phyloP scores from a whole-genome alignment of 345 rosid species.

The Mallotus nudiflorus region DNA sequence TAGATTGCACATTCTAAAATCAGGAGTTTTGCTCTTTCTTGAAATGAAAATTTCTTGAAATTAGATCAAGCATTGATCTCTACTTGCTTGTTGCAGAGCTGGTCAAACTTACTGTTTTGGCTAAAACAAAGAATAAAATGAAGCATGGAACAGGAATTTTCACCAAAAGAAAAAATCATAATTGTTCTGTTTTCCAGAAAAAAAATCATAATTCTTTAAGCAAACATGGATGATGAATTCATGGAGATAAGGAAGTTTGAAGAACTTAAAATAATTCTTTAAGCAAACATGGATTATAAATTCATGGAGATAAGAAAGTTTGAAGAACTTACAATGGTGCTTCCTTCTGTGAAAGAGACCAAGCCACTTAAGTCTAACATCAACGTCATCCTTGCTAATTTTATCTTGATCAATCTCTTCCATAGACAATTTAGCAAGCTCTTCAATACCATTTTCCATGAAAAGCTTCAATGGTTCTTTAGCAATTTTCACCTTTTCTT shows the following conservation, averaged over 20 bases:
- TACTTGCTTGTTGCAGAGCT: neutral
- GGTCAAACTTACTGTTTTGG: neutral
- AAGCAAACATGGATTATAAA: neutral
- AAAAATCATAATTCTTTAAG: neutral
- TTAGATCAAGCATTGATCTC: constrained; percentile 2
- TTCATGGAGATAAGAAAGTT: neutral
- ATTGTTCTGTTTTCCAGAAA: neutral
- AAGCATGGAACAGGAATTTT: neutral
- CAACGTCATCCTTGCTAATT: constrained; percentile 69
- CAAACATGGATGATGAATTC: neutral
- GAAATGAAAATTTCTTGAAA: neutral
- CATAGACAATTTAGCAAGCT: constrained; percentile 65
- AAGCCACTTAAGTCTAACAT: constrained; percentile 96
- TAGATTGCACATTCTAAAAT: neutral
- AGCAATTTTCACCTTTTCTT: constrained; percentile 83
- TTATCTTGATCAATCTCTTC: constrained; percentile 71
- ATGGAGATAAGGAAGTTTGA: neutral
- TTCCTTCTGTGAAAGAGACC: constrained; percentile 93
- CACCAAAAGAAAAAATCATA: neutral
- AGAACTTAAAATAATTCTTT: constrained; percentile 50
- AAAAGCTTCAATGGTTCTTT: constrained; percentile 83
- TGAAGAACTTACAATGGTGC: constrained; percentile 59
- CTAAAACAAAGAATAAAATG: neutral
- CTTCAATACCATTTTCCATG: constrained; percentile 75
- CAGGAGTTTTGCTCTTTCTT: neutral